Base-by-base conservation (phyloP, 495 filamentous ascomycete species). In the Penicillium riverlandense region DNA sequence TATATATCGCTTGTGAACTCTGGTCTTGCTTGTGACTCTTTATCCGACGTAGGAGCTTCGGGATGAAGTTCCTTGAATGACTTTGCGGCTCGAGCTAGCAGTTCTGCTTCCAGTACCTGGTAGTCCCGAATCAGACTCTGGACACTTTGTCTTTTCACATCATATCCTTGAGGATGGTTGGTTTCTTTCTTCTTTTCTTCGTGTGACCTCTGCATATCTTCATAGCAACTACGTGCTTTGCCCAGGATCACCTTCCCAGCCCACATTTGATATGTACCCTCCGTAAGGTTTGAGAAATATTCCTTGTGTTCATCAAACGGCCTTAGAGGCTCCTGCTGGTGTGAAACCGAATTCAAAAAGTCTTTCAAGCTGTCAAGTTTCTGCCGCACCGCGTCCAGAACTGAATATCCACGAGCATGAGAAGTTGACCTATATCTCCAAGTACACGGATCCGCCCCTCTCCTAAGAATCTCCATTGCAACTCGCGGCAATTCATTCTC, bases 1-100 rank as follows among this genome's bases (percentile, higher is more conserved):
- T 22, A 22, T 22, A 22, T 22, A 22, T 22, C 22, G 22, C 22
- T 6, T 0, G 22, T 22, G 22, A 4, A 22, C 22, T 22, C 22
- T 22, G 2, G 2, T 22, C 22, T 6, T 22, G 4, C 2, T 22
- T 22, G 22, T 22, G 22, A 22, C 22, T 22, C 22, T 4, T 6
- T 22, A 22, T 16, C 6, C 35, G 13, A 16, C 45, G 16, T 37
- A n/a, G 6, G 6, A 29, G 37, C 10, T 42, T 80, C 68, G 0
- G 86, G 84, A 58, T 81, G 64, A 13, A 85, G 60, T 42, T 90
- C 74, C 13, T 56, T 37, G 53, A 82, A 88, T 0, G 76, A 75
- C 58, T 87, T 88, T 11, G 77, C 86, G 0, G 73, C 78, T 33
- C 64, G 73, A 10, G 59, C 62, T 5, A 82, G 29, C 33, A 91